Conservation (phyloP, 371 early-diverging fungal genomes). For the Synchytrium microbalum region DNA sequence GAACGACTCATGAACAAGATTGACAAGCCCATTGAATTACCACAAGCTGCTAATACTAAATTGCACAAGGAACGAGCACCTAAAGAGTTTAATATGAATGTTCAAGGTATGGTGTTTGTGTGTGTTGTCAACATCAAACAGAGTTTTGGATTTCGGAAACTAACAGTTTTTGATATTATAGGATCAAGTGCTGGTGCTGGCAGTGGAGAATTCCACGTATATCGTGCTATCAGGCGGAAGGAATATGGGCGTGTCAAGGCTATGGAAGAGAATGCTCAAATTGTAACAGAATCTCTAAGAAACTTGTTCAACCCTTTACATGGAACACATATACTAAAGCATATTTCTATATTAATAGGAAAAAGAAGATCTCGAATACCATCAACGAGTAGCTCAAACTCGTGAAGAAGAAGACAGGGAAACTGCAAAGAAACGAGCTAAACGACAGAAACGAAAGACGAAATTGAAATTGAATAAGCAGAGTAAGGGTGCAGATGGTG, state of each 20-base stretch:
- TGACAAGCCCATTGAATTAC: constrained; percentile 70
- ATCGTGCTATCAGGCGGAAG: constrained; percentile 77
- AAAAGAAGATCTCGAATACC: constrained; percentile 46
- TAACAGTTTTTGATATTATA: constrained; percentile 3
- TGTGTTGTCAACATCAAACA: neutral
- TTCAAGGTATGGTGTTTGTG: constrained; percentile 46
- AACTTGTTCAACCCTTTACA: neutral
- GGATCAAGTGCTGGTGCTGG: constrained; percentile 95
- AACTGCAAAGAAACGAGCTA: constrained; percentile 78
- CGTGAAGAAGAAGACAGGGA: constrained; percentile 63
- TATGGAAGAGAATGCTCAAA: constrained; percentile 66
- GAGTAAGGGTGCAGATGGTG: constrained; percentile 17
- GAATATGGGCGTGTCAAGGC: constrained; percentile 72
- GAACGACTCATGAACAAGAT: constrained; percentile 65
- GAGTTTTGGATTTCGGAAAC: neutral
- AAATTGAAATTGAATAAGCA: constrained; percentile 20
- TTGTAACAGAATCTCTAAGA: constrained; percentile 8
- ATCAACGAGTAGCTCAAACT: constrained; percentile 47
- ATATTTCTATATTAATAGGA: constrained; percentile 19
- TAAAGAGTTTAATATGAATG: constrained; percentile 71
- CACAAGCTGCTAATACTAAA: constrained; percentile 41
- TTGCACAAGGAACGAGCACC: constrained; percentile 47
- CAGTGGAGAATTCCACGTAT: constrained; percentile 93
- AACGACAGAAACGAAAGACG: constrained; percentile 63
- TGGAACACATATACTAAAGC: neutral